phyloP scores from a whole-genome alignment of 352 stramenopile genomes.

The Paralagenidium karlingii region DNA sequence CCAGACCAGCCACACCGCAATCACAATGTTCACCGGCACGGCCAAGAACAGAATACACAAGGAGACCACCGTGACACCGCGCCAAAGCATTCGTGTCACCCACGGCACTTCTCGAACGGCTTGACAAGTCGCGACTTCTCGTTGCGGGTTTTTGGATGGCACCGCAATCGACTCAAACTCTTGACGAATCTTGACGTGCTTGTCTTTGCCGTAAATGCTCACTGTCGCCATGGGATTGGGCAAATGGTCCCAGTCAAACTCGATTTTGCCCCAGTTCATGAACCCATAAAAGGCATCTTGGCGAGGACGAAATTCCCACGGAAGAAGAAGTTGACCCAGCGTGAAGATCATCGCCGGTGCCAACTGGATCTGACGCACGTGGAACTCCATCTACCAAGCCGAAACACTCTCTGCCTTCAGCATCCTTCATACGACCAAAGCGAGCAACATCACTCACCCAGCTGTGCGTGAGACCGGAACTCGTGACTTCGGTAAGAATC shows the following conservation, averaged over 20 bases:
- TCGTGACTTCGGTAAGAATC: constrained; percentile 81
- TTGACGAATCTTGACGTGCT: constrained; percentile 57
- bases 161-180: constrained; percentile 28
- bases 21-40: constrained; percentile 30
- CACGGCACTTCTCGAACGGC: constrained; percentile 22
- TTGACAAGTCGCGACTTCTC: constrained; percentile 32
- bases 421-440: no score
- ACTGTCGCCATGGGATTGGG: constrained; percentile 42
- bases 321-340: constrained; percentile 53
- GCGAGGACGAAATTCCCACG: constrained; percentile 62
- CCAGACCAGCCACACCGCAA: constrained; percentile 51
- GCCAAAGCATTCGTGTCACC: constrained; percentile 23
- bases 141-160: constrained; percentile 19
- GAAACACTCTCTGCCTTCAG: no score
- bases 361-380: constrained; percentile 32
- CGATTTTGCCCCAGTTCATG: constrained; percentile 89
- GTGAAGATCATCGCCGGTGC: constrained; percentile 55
- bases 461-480: constrained; percentile 89
- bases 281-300: constrained; percentile 68
- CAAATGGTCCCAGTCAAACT: constrained; percentile 86
- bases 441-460: constrained; percentile 66
- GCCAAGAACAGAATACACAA: constrained; percentile 30
- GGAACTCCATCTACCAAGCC: constrained; percentile 9
- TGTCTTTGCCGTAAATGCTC: constrained; percentile 36
- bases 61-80: constrained; percentile 16